Evolutionary conservation across 2,329 filamentous ascomycete genomes (phyloP), one percentile per base, ranked within the genome.

Genomic region (Sphaerulina populicola): DNA sequence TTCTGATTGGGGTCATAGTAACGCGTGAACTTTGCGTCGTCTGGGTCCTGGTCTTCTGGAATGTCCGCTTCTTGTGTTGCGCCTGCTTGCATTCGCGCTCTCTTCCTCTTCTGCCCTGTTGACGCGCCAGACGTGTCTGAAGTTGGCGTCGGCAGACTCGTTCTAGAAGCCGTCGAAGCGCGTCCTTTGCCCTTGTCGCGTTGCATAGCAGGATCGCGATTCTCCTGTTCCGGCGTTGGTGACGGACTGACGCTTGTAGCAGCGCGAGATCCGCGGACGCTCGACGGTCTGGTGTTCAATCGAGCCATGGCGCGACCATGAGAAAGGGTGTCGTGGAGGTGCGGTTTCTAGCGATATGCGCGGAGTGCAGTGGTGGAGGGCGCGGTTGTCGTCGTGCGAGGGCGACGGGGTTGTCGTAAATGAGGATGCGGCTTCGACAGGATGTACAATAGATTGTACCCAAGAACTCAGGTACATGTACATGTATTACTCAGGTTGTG

Each of bases 1-100:
- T 88, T 77, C 65, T 96, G 91, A 54, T 94, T 83, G 0, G 89
- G 90, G 63, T 96, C 86, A 68, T 90, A 94, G 57, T 71, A 79
- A 49, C 70, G 57, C 21, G 54, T 66, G 56, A 63, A 65, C 27
- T 55, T 58, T 29, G 53, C 61, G 8, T 64, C 63, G 3, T 63
- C 60, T 9, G 47, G 47, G 14, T 62, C 60, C 1, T 65, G 55
- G 1, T 57, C 60, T 14, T 59, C 46, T 2, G 60, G 58, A 43
- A 51, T 41, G n/a, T 58, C 56, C 11, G 39, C 46, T 37, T 54
- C 43, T 29, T 58, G 53, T 10, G 57, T 57, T 53, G 30, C 18
- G 2, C 23, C 37, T 15, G 44, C 30, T 39, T 42, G 38, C 18
- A 39, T 46, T 41, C 38, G 38, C 29, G 43, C 46, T 40, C 56